Base-by-base conservation (phyloP, 2,329 filamentous ascomycete genomes). In the Epichloe aotearoae region DNA sequence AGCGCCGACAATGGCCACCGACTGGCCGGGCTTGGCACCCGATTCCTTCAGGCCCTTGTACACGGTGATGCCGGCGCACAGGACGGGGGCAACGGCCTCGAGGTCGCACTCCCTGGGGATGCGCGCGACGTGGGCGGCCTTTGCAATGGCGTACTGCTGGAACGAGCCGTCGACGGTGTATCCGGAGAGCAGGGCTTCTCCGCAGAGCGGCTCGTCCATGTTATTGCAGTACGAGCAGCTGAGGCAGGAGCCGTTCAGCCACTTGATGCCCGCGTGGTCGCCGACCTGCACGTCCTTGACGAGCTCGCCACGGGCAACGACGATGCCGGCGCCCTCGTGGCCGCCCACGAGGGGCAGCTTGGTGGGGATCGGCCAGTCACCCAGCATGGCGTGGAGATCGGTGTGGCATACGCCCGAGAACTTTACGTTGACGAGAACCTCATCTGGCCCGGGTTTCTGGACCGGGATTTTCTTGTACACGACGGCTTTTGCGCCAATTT, bases 91-190 rank as follows among this genome's bases (percentile, higher is more conserved):
- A 52, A 94, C 76, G 48, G 80, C 81, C 62, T 90, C 88, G 43
- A 95, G 81, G 53, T 80, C 73, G 55, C 84, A 78, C 15, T 84
- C 80, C 80, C 90, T 84, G 57, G 86, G 86, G 56, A 96, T 84
- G 58, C 84, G 82, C 30, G 88, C 87, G 15, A 93, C 82, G 67
- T 95, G 87, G 17, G 84, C 80, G 15, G 88, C 89, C 69, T 95
- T 94, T 58, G 83, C 89, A 58, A 95, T 80, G 66, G 79, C 81
- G 73, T 95, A 96, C 73, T 95, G 83, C 74, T 96, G 90, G 78
- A 96, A 96, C 41, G 83, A 83, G 34, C 90, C 90, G 65, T 95
- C 87, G 64, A 95, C 88, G 4, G 88, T 94, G 77, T 94, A 95
- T 51, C 91, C 91, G 1, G 88, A 94, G 40, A 95, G 79, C 37